Evolutionary conservation across 768 basidiomycete species (phyloP).

Genomic region (Xerocomellus amylosporus): DNA sequence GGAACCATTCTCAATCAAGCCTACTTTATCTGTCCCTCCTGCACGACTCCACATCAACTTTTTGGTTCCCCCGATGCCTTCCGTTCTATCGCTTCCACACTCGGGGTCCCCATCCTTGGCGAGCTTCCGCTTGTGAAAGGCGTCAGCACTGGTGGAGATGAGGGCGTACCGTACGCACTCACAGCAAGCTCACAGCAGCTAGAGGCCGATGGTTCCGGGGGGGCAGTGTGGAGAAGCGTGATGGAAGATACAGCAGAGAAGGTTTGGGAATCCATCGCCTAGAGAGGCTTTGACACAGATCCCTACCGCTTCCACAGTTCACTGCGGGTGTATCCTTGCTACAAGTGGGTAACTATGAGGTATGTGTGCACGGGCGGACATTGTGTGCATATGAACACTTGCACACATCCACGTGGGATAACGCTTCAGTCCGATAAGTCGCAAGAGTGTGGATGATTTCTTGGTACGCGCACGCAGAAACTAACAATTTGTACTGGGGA

Average conservation of each 20-base stretch:
- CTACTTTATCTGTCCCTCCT: conserved; percentile 75
- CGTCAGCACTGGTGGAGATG: conserved; percentile 72
- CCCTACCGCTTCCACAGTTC: not conserved
- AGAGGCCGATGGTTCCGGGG: conserved; percentile 25
- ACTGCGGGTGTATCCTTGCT: not conserved
- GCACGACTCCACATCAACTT: conserved; percentile 57
- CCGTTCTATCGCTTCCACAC: conserved; percentile 50
- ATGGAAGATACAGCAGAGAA: conserved; percentile 31
- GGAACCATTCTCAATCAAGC: conserved; percentile 89
- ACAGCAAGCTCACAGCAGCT: conserved; percentile 12
- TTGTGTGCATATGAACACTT: not conserved
- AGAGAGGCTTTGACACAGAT: not conserved
- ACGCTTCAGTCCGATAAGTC: no score
- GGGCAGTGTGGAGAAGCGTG: conserved; percentile 30
- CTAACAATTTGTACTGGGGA: no score
- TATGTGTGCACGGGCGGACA: not conserved
- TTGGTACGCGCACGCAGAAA: no score
- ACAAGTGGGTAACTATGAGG: not conserved
- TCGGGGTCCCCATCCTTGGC: conserved; percentile 66
- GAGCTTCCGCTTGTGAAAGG: conserved; percentile 77
- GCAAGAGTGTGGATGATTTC: not conserved
- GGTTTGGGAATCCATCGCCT: conserved; percentile 30
- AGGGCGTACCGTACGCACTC: conserved; percentile 54
- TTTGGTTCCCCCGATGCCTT: conserved; percentile 73
- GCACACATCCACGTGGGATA: not conserved